phyloP scores from a whole-genome alignment of 1,284 basidiomycete species.

The Ceratobasidium sp. region DNA sequence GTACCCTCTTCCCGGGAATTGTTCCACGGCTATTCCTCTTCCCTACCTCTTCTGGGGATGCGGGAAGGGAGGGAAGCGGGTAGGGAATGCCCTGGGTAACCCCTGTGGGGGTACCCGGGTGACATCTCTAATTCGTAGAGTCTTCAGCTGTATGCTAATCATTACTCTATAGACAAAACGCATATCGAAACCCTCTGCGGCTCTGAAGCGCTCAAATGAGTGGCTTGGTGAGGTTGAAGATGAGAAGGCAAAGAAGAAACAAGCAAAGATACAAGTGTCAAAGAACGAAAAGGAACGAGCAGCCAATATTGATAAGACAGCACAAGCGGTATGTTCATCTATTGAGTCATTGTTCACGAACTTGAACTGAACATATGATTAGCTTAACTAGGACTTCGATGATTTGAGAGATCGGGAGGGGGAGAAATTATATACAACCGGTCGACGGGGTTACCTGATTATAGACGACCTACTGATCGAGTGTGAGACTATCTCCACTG shows the following conservation, averaged over 20 bases:
- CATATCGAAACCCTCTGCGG: background rate
- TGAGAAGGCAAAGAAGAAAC: background rate
- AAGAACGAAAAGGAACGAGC: background rate
- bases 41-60: no score
- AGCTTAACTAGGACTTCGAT: conserved; percentile 16
- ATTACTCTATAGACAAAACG: no score
- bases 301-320: background rate
- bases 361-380: background rate
- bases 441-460: background rate
- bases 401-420: background rate
- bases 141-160: no score
- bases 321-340: conserved; percentile 3
- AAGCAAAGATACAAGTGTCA: background rate
- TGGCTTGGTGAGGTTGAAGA: background rate
- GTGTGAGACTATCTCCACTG: background rate
- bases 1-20: no score
- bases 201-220: background rate
- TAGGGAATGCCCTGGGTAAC: no score
- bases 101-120: no score
- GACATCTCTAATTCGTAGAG: no score
- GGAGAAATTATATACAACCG: background rate
- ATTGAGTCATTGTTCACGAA: background rate
- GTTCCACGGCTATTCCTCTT: no score
- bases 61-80: no score
- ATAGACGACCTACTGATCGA: background rate